A percentile compares a stretch with the other conserved stretches of the same genome.
phyloP scores from a whole-genome alignment of 140 eudicot genomes.

The Cichorium intybus region DNA sequence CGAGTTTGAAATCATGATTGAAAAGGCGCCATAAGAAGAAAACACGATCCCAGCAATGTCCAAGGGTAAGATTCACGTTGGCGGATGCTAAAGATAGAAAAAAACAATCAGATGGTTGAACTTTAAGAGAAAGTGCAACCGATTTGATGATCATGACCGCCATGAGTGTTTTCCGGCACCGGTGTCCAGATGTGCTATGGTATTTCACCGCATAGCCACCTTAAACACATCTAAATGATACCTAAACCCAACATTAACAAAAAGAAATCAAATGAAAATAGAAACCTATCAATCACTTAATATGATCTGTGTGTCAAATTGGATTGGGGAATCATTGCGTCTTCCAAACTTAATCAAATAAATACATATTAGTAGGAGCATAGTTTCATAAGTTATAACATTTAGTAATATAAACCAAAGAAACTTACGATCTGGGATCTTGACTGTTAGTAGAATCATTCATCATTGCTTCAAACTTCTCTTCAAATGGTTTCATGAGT shows the following conservation, averaged over 20 bases:
- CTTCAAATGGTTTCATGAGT: conserved; percentile 1
- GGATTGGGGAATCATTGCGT: background rate
- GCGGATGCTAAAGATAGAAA: too few relatives aligned
- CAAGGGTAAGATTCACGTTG: too few relatives aligned
- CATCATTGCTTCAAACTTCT: conserved; percentile 9
- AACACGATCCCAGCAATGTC: too few relatives aligned
- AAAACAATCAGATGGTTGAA: conserved; percentile 13
- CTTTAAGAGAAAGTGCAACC: conserved; percentile 31
- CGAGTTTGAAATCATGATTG: too few relatives aligned
- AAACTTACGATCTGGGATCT: background rate
- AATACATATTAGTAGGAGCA: background rate
- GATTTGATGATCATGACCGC: conserved; percentile 62
- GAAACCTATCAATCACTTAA: background rate
- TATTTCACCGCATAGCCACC: conserved; percentile 59
- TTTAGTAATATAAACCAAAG: background rate
- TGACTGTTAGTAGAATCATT: background rate
- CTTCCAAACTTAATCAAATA: conserved; percentile 15
- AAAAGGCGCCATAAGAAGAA: too few relatives aligned
- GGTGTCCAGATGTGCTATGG: conserved; percentile 59
- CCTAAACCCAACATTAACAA: conserved; percentile 28
- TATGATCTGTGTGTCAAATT: conserved; percentile 20
- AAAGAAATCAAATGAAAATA: background rate
- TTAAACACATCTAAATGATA: conserved; percentile 53
- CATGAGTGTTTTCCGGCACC: conserved; percentile 54
- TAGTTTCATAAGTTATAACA: background rate